Evolutionary conservation across 345 rosid genomes (phyloP), one percentile per base, ranked within the genome.

Genomic region (Ceriops tagal): DNA sequence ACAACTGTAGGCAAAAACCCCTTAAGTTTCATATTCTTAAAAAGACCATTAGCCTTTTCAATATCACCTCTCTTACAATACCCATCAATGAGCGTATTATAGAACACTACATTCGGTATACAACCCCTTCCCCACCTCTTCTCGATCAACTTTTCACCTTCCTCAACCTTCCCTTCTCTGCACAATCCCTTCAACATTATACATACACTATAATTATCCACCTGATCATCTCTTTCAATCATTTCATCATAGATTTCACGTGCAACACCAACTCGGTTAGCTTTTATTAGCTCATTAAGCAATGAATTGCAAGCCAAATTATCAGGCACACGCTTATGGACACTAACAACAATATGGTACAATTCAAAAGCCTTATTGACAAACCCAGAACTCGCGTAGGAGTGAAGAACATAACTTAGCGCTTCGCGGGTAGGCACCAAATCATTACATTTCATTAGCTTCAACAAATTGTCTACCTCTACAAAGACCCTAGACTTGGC

Each of bases 91-190:
- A 92, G 79, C 0, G 82, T 82, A 46, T 92, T 92, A 65, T 91
- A 93, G 61, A 89, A 89, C 64, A 89, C 89, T 56, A 93, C 70
- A 77, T 89, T 87, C 0, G 98, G 96, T 53, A 89, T 60, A 71
- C 97, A 93, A 13, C 87, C 89, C 71, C 75, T 77, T 67, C 98
- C 98, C 91, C 89, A 91, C 61, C 80, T 70, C 49, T 83, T 79
- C 81, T 86, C 89, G 66, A 91, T 82, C 81, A 93, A 64, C 78
- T 77, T 81, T 69, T 64, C 65, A 67, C 93, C 90, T 64, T 83
- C 92, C 74, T 86, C 86, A 21, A 87, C 90, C 62, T 77, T 86
- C 53, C 92, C 88, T 78, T 86, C 85, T 58, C 71, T 80, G 81
- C 98, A 91, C 75, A 91, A 71, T 35, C 98, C 97, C 56, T 62